Percentiles rank a stretch among this genome's conserved stretches.
These are phyloP conservation scores for Misopates orontium DNA, from an alignment of 257 asterid species.

Conservation along the genomic window DNA sequence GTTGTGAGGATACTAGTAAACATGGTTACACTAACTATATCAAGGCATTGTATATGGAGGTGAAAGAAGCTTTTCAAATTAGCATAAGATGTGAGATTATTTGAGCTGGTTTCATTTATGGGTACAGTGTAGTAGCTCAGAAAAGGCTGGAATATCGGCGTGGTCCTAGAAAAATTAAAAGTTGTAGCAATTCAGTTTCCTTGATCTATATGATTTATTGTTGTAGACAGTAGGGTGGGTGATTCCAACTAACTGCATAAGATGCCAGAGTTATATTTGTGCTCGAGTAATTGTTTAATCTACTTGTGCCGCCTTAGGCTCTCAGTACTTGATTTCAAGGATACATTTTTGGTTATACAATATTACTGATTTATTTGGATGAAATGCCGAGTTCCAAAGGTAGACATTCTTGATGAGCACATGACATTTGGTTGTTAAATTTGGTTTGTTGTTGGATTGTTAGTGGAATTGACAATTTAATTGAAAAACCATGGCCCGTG, in stretches of 20 bases:
- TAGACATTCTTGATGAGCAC: too few species aligned
- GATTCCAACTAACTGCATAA: constrained; percentile 31
- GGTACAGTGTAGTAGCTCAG: background rate
- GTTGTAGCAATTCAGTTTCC: background rate
- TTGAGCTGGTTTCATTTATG: background rate
- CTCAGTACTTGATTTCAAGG: constrained; percentile 4
- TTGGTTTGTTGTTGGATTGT: too few species aligned
- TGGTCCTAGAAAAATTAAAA: constrained; percentile 29
- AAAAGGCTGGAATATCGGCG: background rate
- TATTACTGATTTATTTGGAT: too few species aligned
- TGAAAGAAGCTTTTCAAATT: background rate
- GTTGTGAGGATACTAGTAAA: background rate
- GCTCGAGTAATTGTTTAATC: constrained; percentile 24
- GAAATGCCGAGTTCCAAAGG: too few species aligned
- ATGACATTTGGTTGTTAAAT: too few species aligned
- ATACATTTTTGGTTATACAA: background rate
- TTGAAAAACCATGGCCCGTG: too few species aligned
- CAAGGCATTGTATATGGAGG: background rate
- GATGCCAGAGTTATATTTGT: constrained; percentile 5
- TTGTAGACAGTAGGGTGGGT: constrained; percentile 34
- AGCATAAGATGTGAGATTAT: background rate
- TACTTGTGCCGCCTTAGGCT: constrained; percentile 16
- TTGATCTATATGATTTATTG: constrained; percentile 11
- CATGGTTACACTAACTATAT: background rate
- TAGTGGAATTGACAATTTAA: too few species aligned